Base-by-base conservation (phyloP, 2,329 filamentous ascomycete genomes). In the Nemania sp. region DNA sequence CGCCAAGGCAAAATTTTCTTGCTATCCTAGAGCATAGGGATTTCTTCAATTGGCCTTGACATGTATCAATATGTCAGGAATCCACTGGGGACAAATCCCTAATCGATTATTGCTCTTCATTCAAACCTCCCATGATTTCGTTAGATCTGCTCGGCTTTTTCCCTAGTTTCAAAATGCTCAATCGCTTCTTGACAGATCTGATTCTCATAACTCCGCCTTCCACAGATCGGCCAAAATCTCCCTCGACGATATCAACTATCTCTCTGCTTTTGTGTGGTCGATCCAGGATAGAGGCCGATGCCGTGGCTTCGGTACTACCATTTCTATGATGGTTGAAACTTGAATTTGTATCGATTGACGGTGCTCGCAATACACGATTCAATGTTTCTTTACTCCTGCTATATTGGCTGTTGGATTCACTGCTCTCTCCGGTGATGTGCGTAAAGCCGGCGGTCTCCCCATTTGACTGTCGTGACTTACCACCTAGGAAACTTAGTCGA, bases 111-210 rank as follows among this genome's bases (percentile, higher is more conserved):
- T 82, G 87, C 78, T 88, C 87, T 77, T 89, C 87, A 62, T 87
- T 83, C 69, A 89, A 77, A 71, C 85, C 85, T 61, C 82, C 82
- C 86, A 88, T 88, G 68, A 81, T 76, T 29, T 79, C 83, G 68
- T 79, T 83, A 56, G 79, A 82, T 78, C 88, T 90, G 76, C 86
- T 89, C 53, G 82, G 83, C 81, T 92, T 93, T 78, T 89, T 90
- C 32, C 91, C 90, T 58, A 94, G 85, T 78, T 91, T 92, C 75
- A 97, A 83, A 74, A 94, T 83, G 78, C 92, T 96, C 72, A 97
- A 84, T 75, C 93, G 83, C 82, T 93, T 95, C 80, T 90, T 89
- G 72, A 97, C 87, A 66, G 89, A 91, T 41, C 87, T 88, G 60
- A 87, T 87, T 75, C 85, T 85, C 64, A 80, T 77, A 43, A 82